Percentiles rank a stretch among this genome's conserved stretches.
These are phyloP conservation scores for Phylloporus arenicola DNA, from an alignment of 768 basidiomycete species.

Conservation along the genomic window DNA sequence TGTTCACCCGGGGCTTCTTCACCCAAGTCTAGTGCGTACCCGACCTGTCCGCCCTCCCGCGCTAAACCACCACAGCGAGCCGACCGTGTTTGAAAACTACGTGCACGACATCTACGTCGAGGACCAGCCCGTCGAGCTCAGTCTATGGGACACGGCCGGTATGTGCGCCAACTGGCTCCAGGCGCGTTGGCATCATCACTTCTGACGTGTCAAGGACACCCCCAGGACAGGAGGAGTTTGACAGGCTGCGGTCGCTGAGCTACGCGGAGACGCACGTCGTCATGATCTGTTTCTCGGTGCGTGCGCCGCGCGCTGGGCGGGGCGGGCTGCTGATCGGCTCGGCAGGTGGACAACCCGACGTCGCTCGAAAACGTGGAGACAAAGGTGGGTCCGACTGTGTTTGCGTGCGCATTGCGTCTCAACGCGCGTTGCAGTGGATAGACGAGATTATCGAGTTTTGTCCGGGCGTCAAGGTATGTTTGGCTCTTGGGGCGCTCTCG, in stretches of 20 bases:
- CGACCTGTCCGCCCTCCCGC: not conserved
- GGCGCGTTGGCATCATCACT: slow-evolving; percentile 11
- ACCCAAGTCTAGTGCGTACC: slow-evolving; percentile 82
- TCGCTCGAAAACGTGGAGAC: slow-evolving; percentile 94
- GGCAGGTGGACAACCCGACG: slow-evolving; percentile 86
- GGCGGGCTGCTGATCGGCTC: not conserved
- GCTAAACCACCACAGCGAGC: slow-evolving; percentile 50
- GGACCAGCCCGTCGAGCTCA: slow-evolving; percentile 82
- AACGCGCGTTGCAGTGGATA: slow-evolving; percentile 68
- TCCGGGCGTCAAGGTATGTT: slow-evolving; percentile 83
- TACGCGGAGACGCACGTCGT: slow-evolving; percentile 97
- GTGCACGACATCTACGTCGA: slow-evolving; percentile 87
- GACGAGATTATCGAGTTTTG: slow-evolving; percentile 90
- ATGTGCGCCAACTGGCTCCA: slow-evolving; percentile 7
- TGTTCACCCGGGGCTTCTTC: slow-evolving; percentile 88
- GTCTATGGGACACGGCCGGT: slow-evolving; percentile 98
- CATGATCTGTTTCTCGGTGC: slow-evolving; percentile 92
- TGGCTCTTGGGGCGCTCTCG: not conserved
- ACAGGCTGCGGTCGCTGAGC: slow-evolving; percentile 85
- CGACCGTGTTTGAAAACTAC: slow-evolving; percentile 96
- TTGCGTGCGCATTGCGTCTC: not conserved
- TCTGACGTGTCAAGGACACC: slow-evolving; percentile 31
- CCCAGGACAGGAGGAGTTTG: slow-evolving; percentile 92
- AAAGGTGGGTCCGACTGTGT: slow-evolving; percentile 48
- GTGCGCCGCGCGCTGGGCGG: slow-evolving; percentile 16